A percentile compares a stretch with the other conserved stretches of the same genome.
These are phyloP conservation scores for Cinnamomum chago DNA, from an alignment of 164 flowering plant species.

Conservation along the genomic window DNA sequence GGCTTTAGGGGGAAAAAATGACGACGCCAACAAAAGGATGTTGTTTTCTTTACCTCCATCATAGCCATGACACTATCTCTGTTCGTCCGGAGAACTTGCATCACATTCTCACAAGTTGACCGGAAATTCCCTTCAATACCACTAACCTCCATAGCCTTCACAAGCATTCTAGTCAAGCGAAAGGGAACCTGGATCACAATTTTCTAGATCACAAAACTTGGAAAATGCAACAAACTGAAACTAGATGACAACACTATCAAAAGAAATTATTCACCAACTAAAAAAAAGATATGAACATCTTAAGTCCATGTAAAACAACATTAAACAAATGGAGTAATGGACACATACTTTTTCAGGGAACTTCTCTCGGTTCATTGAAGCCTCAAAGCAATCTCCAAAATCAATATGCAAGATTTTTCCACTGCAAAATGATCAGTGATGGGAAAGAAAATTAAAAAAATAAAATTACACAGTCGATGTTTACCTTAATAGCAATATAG, in stretches of 20 bases:
- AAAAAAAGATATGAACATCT: background rate
- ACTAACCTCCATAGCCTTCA: slow-evolving; percentile 99
- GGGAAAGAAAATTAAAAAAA: background rate
- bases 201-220: background rate
- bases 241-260: background rate
- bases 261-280: background rate
- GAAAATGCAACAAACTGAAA: background rate
- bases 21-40: background rate
- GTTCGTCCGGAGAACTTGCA: slow-evolving; percentile 91
- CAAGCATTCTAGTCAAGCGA: slow-evolving; percentile 99
- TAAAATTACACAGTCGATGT: background rate
- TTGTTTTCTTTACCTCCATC: slow-evolving; percentile 80
- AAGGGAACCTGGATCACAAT: slow-evolving; percentile 76
- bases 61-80: slow-evolving; percentile 99
- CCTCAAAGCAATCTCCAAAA: slow-evolving; percentile 99
- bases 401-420: slow-evolving; percentile 98
- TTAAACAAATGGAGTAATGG: background rate
- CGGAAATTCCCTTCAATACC: slow-evolving; percentile 97
- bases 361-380: slow-evolving; percentile 96
- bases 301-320: background rate
- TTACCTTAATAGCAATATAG: background rate
- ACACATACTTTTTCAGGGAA: slow-evolving; percentile 86
- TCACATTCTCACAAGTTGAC: slow-evolving; percentile 95
- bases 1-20: too few relatives aligned
- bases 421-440: slow-evolving; percentile 34